Evolutionary conservation across 2,329 filamentous ascomycete species (phyloP), one percentile per base, ranked within the genome.

Genomic region (Dactylellina parvicollis): DNA sequence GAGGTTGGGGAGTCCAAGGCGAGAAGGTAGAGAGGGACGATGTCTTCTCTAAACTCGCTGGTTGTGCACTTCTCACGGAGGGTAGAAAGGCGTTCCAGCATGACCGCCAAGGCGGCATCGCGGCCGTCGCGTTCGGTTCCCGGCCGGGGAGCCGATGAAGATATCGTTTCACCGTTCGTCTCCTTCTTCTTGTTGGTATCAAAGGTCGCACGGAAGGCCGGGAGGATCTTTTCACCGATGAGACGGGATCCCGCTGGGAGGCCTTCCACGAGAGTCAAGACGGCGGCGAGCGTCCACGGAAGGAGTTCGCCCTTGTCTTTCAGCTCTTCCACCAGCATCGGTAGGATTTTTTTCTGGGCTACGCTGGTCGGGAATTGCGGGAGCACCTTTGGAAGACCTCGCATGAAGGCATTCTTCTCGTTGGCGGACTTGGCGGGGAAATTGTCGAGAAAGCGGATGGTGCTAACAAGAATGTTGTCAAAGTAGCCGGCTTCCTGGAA

Each of bases 401-500:
- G 88, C 86, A 99, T 87, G 80, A 99, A 99, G 67, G 92, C 89
- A 4, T 90, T 86, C 80, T 99, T 99, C 79, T 99, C 95, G 75
- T 88, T 91, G 0, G 91, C 86, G 0, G 92, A 96, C 82, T 99
- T 99, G 32, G 92, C 91, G 0, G 95, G 94, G 70, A 99, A 87
- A 0, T 89, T 87, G 77, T 99, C 95, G 24, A 99, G 83, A 79
- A 99, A 99, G 10, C 95, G 91, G 75, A 99, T 96, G 0, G 95
- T 97, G 0, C 93, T 96, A 20, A 99, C 92, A 3, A 99, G 84
- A 47, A 98, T 91, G 78, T 98, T 99, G 81, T 99, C 92, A 79
- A 99, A 99, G 80, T 96, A 99, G 76, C 92, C 89, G 78, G 92
- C 96, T 80, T 97, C 88, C 79, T 99, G 95, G 77, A 99, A 98